Conservation (phyloP, 2,329 filamentous ascomycete genomes). For the Penicillium sp. region DNA sequence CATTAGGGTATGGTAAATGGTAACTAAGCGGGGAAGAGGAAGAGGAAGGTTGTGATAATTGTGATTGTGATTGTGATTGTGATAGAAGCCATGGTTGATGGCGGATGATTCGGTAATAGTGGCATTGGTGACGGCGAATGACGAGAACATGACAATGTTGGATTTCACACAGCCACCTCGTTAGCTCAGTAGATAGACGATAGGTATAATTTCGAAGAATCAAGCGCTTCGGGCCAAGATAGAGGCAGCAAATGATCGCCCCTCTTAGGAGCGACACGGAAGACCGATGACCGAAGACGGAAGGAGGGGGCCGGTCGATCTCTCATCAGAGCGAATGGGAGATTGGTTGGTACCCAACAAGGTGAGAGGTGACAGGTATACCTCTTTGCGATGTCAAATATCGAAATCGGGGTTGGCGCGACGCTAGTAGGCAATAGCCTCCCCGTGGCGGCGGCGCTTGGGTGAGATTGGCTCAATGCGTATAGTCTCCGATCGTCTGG, state of each 20-base stretch:
- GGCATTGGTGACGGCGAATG: neutral
- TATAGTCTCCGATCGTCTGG: conserved; percentile 6
- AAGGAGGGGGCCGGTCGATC: neutral
- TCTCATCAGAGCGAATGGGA: neutral
- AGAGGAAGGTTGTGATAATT: neutral
- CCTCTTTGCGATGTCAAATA: conserved; percentile 9
- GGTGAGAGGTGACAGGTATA: neutral
- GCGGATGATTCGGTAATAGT: neutral
- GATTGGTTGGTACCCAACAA: neutral
- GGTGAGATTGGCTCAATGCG: neutral
- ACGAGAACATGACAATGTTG: neutral
- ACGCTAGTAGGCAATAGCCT: conserved; percentile 29
- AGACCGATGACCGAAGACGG: neutral
- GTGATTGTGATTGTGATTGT: neutral
- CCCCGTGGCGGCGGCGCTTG: conserved; percentile 15
- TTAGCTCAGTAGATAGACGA: neutral
- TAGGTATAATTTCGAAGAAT: neutral
- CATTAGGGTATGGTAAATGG: neutral
- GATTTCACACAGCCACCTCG: neutral
- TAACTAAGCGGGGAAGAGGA: neutral
- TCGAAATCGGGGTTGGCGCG: conserved; percentile 17
- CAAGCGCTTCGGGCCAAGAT: neutral
- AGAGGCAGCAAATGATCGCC: neutral
- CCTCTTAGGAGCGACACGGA: neutral
- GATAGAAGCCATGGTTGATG: neutral